Conservation (phyloP, 2,329 filamentous ascomycete genomes). For the Xylaria polymorpha region DNA sequence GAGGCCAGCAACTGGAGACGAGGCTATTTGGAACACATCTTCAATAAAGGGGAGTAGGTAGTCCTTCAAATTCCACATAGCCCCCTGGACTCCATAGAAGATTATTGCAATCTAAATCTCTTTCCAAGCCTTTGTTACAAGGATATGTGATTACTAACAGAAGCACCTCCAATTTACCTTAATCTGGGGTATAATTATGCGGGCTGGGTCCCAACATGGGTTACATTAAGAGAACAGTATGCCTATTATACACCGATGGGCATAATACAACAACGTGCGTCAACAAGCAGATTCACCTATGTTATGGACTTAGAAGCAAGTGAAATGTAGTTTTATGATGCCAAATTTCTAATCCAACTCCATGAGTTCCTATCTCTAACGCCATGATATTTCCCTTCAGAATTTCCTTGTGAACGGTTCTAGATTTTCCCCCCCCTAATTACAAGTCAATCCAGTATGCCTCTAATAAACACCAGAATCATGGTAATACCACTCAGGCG, state of each 20-base stretch:
- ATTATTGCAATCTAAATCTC: too few relatives aligned
- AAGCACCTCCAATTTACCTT: background rate
- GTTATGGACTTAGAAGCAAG: background rate
- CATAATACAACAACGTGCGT: background rate
- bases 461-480: too few relatives aligned
- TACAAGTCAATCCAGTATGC: too few relatives aligned
- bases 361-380: background rate
- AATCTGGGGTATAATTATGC: background rate
- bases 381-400: background rate
- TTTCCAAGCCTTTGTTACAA: too few relatives aligned
- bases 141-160: background rate
- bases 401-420: too few relatives aligned
- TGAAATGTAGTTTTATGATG: background rate
- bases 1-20: too few relatives aligned
- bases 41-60: too few relatives aligned
- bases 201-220: background rate
- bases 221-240: background rate
- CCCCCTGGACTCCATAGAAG: too few relatives aligned
- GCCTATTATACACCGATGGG: background rate
- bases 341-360: background rate
- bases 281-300: slow-evolving; percentile 4
- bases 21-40: too few relatives aligned
- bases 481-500: too few relatives aligned
- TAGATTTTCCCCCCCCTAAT: too few relatives aligned
- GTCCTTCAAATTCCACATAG: too few relatives aligned